A percentile compares a stretch with the other conserved stretches of the same genome.
Conservation (phyloP, 805 yeast genomes). For the Wickerhamiella qilinensis region DNA sequence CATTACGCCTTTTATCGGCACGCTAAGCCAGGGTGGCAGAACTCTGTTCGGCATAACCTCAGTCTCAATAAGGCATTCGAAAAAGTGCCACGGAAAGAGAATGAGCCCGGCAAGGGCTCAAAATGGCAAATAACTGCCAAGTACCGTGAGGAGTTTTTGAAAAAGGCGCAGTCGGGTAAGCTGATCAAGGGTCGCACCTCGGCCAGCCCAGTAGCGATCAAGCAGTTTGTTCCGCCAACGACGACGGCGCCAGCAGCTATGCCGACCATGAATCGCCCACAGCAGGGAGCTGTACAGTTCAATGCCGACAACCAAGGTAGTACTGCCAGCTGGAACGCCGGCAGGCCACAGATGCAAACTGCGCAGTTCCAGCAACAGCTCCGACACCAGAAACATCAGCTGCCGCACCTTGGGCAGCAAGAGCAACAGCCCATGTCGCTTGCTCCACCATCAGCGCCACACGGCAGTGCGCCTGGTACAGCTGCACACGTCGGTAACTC, state of each 20-base stretch:
- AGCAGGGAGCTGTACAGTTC: background rate
- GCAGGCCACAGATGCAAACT: background rate
- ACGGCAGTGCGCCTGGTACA: background rate
- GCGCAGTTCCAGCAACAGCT: background rate
- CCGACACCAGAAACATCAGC: background rate
- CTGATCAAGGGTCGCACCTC: slow-evolving; percentile 9
- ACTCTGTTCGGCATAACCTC: slow-evolving; percentile 87
- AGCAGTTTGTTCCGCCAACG: background rate
- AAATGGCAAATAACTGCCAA: slow-evolving; percentile 91
- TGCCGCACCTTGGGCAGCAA: background rate
- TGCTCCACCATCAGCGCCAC: background rate
- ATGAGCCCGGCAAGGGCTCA: slow-evolving; percentile 98
- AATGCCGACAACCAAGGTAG: background rate
- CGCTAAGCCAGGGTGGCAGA: slow-evolving; percentile 96
- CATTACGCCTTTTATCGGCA: slow-evolving; percentile 85
- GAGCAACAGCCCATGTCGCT: background rate
- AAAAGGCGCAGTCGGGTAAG: slow-evolving; percentile 39
- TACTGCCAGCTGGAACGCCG: background rate
- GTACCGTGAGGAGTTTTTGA: slow-evolving; percentile 69
- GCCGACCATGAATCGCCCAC: background rate
- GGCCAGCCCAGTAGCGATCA: background rate
- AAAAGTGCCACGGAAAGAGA: slow-evolving; percentile 86
- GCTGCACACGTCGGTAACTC: too few relatives aligned
- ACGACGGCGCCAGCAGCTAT: background rate
- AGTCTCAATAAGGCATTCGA: slow-evolving; percentile 94